These are phyloP conservation scores for Aureobasidium sp. DNA, from an alignment of 2,329 filamentous ascomycete species.

Conservation along the genomic window DNA sequence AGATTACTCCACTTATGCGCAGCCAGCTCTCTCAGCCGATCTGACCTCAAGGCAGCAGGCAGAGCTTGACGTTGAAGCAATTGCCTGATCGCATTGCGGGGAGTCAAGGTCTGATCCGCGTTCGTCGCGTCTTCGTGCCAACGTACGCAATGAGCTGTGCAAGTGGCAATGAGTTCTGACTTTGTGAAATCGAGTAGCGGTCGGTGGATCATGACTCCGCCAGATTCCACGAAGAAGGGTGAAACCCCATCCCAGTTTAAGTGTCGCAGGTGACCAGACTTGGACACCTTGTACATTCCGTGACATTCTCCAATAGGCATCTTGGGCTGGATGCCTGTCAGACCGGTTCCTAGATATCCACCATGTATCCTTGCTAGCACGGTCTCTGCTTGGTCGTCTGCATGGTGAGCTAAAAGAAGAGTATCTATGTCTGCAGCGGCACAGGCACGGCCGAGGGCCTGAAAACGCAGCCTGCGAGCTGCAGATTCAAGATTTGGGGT, in stretches of 20 bases:
- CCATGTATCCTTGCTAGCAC: slow-evolving; percentile 68
- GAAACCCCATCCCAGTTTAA: neutral
- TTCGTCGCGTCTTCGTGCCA: slow-evolving; percentile 91
- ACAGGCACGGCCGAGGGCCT: slow-evolving; percentile 58
- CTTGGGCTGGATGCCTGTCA: slow-evolving; percentile 60
- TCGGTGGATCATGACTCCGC: slow-evolving; percentile 60
- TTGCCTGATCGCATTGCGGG: slow-evolving; percentile 72
- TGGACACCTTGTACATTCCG: slow-evolving; percentile 62
- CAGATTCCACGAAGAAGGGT: slow-evolving; percentile 23
- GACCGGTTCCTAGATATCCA: slow-evolving; percentile 61
- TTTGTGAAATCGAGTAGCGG: slow-evolving; percentile 68
- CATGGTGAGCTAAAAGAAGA: slow-evolving; percentile 77
- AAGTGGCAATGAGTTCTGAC: slow-evolving; percentile 65
- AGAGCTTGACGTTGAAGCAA: slow-evolving; percentile 53
- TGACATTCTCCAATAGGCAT: slow-evolving; percentile 77
- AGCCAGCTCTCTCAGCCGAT: slow-evolving; percentile 56
- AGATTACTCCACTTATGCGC: slow-evolving; percentile 43
- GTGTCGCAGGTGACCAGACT: slow-evolving; percentile 24
- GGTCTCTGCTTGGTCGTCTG: slow-evolving; percentile 87
- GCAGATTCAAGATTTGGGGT: slow-evolving; percentile 66
- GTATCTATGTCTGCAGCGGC: slow-evolving; percentile 44
- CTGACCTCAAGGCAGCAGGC: slow-evolving; percentile 62
- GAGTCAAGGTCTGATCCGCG: slow-evolving; percentile 64
- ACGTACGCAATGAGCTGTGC: slow-evolving; percentile 54
- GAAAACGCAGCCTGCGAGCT: slow-evolving; percentile 69